Conservation (phyloP, 495 filamentous ascomycete genomes). For the Schizothecium vesticola region DNA sequence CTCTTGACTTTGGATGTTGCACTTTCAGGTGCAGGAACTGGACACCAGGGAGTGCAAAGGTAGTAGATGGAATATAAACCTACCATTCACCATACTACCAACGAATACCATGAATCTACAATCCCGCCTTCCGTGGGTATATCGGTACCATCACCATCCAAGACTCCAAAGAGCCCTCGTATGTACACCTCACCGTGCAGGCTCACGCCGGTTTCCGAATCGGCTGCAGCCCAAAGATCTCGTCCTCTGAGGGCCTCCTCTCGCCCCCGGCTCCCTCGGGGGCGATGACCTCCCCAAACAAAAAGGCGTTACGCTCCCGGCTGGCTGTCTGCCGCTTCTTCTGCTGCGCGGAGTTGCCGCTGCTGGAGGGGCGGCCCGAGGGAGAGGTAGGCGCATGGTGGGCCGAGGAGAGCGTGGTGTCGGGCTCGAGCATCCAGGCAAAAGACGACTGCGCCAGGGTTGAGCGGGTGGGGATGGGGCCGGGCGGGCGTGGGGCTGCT, state of each 20-base stretch:
- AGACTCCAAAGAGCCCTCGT: not conserved
- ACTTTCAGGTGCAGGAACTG: no score
- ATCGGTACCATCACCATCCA: not conserved
- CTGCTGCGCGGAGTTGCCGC: conserved; percentile 10
- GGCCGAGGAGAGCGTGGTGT: conserved; percentile 22
- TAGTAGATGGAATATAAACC: no score
- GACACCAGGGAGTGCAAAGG: no score
- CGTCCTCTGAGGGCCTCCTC: conserved; percentile 28
- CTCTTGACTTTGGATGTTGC: no score
- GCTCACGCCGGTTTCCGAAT: conserved; percentile 24
- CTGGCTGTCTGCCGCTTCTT: conserved; percentile 39
- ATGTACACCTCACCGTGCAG: not conserved
- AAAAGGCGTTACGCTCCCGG: conserved; percentile 50
- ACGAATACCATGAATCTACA: not conserved
- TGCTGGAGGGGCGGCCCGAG: conserved; percentile 16
- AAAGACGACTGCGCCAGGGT: conserved; percentile 80
- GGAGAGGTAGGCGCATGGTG: conserved; percentile 9
- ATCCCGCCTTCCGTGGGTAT: not conserved
- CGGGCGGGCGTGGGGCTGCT: conserved; percentile 14
- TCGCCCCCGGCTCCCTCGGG: conserved; percentile 21
- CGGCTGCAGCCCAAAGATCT: conserved; percentile 44
- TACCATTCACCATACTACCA: not conserved
- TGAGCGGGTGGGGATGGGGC: conserved; percentile 54
- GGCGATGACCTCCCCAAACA: conserved; percentile 47
- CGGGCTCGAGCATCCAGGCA: conserved; percentile 84